Base-by-base conservation (phyloP, 441 rosid genomes). In the Euphorbia celastroides region DNA sequence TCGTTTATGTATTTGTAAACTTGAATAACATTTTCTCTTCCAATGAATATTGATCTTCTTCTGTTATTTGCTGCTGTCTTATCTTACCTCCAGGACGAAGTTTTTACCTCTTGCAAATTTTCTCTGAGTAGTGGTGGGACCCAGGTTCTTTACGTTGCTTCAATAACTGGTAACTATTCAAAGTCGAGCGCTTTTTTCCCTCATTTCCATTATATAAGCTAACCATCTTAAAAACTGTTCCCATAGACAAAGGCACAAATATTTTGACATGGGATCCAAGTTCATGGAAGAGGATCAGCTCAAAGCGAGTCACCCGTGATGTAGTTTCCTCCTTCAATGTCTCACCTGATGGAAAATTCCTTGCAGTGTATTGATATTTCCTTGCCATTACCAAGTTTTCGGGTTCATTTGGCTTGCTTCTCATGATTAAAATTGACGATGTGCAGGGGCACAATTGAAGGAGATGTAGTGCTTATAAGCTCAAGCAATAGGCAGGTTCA, bases 81-180 rank as follows among this genome's bases (percentile, higher is more conserved):
- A 9, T 34, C 28, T 63, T 66, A 36, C 62, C 72, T 69, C 67
- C 87, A 95, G 98, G 99, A 81, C 67, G 98, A 95, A 86, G 48
- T 78, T 57, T 90, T 92, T 79, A 84, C 86, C 71, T 85, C 62
- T 62, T 90, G 99, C 78, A 87, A 89, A 80, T 95, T 90, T 82
- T 80, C 87, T 28, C 82, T 76, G 62, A 73, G 67, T 68, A 71
- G 57, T 55, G 87, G 80, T 71, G 78, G 78, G 68, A 71, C 70
- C 38, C 80, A 70, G 70, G 75, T 87, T 76, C 86, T 95, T 52
- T 86, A 81, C 68, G 72, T 85, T 64, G 92, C 87, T 76, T 93
- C 97, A 38, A 81, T 80, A 67, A 95, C 91, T 73, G 97, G 99
- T 92, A 60, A 79, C 25, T 62, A 10, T 32, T 57, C 62, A 42